Evolutionary conservation across 257 asterid genomes (phyloP), one percentile per base, ranked within the genome.

Genomic region (Nicotiana undulata): DNA sequence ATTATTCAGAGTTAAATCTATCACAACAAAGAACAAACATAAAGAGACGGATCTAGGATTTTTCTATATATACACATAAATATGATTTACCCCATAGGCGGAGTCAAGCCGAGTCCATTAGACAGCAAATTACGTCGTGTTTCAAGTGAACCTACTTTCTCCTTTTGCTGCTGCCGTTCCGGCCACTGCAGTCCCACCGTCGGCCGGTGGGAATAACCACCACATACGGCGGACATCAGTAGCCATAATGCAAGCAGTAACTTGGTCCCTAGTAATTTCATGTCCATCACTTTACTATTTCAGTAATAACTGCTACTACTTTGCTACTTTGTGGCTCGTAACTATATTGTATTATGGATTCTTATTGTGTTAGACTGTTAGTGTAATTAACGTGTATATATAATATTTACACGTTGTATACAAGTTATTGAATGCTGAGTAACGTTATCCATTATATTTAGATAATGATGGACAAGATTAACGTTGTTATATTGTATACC

Each of bases 41-140:
- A 46, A 2, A 44, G 22, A 44, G 22, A 44, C 6, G 13, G 13
- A 70, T 70, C 34, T 6, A 10, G 15, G 12, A 44, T 70, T 22
- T 70, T 10, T 31, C 1, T 34, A 34, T 34, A 34, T 44, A 8
- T 56, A 44, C 20, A 44, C 20, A 44, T 22, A 67, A 67, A 9
- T 66, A 29, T 2, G 44, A n/a, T 67, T 67, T 82, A 88, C 89
- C 90, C 91, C 92, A 88, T 87, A 15, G 86, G 91, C 67, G 88
- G 92, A 78, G 91, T 89, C 44, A 76, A 55, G 60, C 82, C 89
- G 29, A 89, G 89, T 79, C 92, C 92, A 80, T 89, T 87, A 81
- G 88, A 81, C 1, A 87, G 85, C 64, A 72, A 32, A 56, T 22
- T 70, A 9, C 79, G 56, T 24, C 83, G 53, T 17, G 32, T 10